Conservation (phyloP, 371 early-diverging fungal species). For the Circinella minor region DNA sequence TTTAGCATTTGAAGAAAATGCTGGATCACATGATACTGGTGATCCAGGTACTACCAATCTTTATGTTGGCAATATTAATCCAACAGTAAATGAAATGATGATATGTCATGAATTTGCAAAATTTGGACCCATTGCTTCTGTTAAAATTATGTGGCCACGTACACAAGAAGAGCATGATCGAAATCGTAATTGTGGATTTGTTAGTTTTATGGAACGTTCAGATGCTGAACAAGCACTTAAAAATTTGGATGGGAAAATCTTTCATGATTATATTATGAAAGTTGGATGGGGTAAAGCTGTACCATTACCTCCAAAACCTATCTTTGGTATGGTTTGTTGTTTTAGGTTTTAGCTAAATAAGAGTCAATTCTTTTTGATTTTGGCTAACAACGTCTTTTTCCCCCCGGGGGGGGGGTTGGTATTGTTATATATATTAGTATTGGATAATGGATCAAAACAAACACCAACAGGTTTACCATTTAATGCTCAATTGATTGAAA, state of each 20-base stretch:
- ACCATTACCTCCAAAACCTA: conserved; percentile 76
- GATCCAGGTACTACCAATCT: conserved; percentile 88
- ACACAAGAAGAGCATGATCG: conserved; percentile 83
- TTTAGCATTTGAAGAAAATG: conserved; percentile 45
- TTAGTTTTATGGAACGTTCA: conserved; percentile 85
- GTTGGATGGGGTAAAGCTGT: conserved; percentile 94
- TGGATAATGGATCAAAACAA: conserved; percentile 35
- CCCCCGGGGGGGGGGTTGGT: too few relatives aligned
- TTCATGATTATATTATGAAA: conserved; percentile 68
- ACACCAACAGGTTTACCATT: conserved; percentile 68
- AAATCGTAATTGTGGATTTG: conserved; percentile 85
- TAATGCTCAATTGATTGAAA: conserved; percentile 62
- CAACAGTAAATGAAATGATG: conserved; percentile 63
- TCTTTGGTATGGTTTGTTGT: conserved; percentile 63
- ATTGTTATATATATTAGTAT: conserved; percentile 20
- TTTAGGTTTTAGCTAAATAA: too few relatives aligned
- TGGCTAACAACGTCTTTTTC: too few relatives aligned
- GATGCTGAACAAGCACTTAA: conserved; percentile 78
- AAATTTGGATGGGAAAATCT: conserved; percentile 73
- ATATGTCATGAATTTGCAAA: conserved; percentile 80
- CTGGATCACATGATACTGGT: conserved; percentile 74
- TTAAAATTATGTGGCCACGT: conserved; percentile 97
- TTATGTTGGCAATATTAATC: conserved; percentile 86
- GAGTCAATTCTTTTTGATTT: too few relatives aligned
- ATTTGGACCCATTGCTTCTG: conserved; percentile 90